Evolutionary conservation across 2,329 filamentous ascomycete genomes (phyloP).

Genomic region (Calonectria ilicicola): DNA sequence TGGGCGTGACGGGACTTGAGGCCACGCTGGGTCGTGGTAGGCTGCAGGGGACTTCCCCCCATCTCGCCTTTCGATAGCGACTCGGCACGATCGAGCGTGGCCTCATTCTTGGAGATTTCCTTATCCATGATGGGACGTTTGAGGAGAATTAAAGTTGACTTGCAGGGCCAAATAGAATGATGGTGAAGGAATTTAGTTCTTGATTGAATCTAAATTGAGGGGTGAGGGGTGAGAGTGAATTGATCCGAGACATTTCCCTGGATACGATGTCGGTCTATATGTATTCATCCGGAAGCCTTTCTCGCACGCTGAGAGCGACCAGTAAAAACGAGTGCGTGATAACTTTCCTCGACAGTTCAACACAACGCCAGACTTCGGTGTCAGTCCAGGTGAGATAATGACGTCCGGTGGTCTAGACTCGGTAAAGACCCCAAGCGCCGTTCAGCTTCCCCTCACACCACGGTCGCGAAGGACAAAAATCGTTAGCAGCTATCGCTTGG

Average conservation of each 20-base stretch:
- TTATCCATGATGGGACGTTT: constrained; percentile 15
- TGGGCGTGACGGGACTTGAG: constrained; percentile 25
- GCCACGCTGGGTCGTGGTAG: constrained; percentile 14
- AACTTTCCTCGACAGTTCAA: constrained; percentile 6
- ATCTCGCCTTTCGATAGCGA: constrained; percentile 17
- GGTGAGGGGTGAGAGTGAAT: not conserved
- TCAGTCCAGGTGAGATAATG: not conserved
- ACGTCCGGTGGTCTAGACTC: not conserved
- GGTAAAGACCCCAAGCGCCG: not conserved
- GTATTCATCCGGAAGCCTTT: not conserved
- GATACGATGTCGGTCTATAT: not conserved
- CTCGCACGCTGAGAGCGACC: not conserved
- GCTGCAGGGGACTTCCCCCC: not conserved
- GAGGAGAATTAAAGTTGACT: too few species aligned
- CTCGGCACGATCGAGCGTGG: constrained; percentile 9
- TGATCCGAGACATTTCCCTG: not conserved
- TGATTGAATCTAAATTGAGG: not conserved
- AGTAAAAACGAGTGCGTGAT: constrained; percentile 9
- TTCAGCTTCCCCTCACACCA: not conserved
- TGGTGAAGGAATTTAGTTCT: not conserved
- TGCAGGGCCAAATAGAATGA: not conserved
- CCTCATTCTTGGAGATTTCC: constrained; percentile 6
- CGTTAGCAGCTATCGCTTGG: not conserved
- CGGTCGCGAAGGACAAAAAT: not conserved
- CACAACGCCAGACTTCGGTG: not conserved